These are phyloP conservation scores for Morella rubra DNA, from an alignment of 306 rosid species.

Conservation along the genomic window DNA sequence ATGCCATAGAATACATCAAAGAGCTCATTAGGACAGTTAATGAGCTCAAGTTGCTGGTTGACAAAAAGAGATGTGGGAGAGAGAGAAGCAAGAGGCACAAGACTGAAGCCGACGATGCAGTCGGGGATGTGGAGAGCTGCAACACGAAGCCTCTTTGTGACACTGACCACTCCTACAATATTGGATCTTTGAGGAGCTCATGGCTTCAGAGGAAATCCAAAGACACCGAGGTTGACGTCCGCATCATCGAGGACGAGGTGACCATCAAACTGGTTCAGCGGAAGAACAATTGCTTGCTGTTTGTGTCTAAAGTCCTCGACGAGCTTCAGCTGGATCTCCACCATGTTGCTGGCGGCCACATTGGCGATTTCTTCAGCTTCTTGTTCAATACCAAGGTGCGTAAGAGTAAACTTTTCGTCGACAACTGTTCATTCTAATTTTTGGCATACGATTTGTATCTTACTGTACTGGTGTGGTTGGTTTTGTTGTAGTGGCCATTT, in stretches of 20 bases:
- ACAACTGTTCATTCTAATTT: background rate
- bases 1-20: slow-evolving; percentile 58
- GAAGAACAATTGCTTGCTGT: slow-evolving; percentile 65
- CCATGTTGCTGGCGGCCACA: slow-evolving; percentile 83
- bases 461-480: background rate
- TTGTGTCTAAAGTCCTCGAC: slow-evolving; percentile 57
- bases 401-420: background rate
- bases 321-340: slow-evolving; percentile 80
- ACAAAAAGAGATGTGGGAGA: slow-evolving; percentile 59
- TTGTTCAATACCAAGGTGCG: slow-evolving; percentile 78
- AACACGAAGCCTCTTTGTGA: slow-evolving; percentile 63
- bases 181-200: slow-evolving; percentile 60
- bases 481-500: background rate
- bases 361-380: slow-evolving; percentile 79
- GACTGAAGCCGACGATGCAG: slow-evolving; percentile 43
- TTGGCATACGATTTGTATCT: background rate
- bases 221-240: slow-evolving; percentile 79
- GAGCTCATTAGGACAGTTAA: slow-evolving; percentile 67
- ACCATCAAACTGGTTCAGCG: slow-evolving; percentile 78
- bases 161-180: slow-evolving; percentile 43
- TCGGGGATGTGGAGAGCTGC: slow-evolving; percentile 58
- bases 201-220: slow-evolving; percentile 92
- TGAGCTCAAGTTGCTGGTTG: slow-evolving; percentile 55
- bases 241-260: slow-evolving; percentile 64
- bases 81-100: slow-evolving; percentile 66